These are phyloP conservation scores for Heterobasidion irregulare DNA, from an alignment of 1,284 basidiomycete genomes.

Conservation along the genomic window DNA sequence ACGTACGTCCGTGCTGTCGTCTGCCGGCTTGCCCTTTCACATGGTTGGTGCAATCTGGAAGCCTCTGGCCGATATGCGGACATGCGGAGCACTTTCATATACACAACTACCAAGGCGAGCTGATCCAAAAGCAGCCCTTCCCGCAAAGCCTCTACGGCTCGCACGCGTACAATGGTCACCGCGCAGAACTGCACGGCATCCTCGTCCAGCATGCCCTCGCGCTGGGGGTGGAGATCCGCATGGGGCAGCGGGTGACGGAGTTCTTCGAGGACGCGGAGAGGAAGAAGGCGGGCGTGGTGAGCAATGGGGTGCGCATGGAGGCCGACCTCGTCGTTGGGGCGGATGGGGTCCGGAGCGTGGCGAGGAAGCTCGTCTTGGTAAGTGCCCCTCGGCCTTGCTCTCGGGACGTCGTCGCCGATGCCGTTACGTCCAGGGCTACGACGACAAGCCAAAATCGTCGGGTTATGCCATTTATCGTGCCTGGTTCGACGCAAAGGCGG, in stretches of 20 bases:
- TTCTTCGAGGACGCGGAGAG: constrained; percentile 17
- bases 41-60: constrained; percentile 1
- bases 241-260: constrained; percentile 17
- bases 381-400: constrained; percentile 1
- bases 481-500: constrained; percentile 19
- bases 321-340: constrained; percentile 22
- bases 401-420: background rate
- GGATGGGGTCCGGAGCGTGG: constrained; percentile 20
- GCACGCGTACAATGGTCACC: constrained; percentile 18
- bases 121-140: constrained; percentile 16
- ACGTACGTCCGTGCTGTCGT: background rate
- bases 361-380: constrained; percentile 19
- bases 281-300: constrained; percentile 15
- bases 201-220: constrained; percentile 15
- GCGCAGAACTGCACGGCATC: constrained; percentile 16
- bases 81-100: constrained; percentile 13
- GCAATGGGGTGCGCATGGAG: constrained; percentile 14
- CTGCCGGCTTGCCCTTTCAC: background rate
- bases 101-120: constrained; percentile 15
- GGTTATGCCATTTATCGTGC: constrained; percentile 22
- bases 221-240: constrained; percentile 18
- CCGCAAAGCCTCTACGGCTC: constrained; percentile 13
- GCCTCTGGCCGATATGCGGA: constrained; percentile 15
- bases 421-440: constrained; percentile 13
- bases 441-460: constrained; percentile 20